Evolutionary conservation across 73 alveolate species (phyloP).

Genomic region (Stentor coeruleus): DNA sequence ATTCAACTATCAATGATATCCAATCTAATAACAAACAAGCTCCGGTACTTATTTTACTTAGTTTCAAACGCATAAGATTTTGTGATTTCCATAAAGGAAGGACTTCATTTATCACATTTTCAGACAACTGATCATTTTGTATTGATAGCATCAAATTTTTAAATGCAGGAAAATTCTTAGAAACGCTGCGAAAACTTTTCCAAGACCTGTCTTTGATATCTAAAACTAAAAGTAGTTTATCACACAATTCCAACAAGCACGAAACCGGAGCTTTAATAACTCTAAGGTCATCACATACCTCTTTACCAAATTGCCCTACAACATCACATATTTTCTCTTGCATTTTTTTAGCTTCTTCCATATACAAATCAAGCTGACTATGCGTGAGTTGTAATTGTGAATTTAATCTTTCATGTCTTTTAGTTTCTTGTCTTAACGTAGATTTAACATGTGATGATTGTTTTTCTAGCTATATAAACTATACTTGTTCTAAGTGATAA

Average conservation of each 20-base stretch:
- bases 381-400: not conserved
- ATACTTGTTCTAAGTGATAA: too few species aligned
- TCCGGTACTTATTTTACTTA: not conserved
- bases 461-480: not conserved
- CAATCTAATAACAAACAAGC: not conserved
- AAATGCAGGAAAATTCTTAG: not conserved
- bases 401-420: not conserved
- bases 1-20: not conserved
- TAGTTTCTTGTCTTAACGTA: not conserved
- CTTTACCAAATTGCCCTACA: not conserved
- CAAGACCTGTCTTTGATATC: not conserved
- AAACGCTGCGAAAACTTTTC: not conserved
- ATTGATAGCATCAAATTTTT: not conserved
- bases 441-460: not conserved
- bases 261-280: not conserved
- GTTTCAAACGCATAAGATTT: not conserved
- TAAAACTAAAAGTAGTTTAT: not conserved
- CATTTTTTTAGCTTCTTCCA: not conserved
- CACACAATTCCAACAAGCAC: not conserved
- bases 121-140: not conserved
- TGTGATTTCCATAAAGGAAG: not conserved
- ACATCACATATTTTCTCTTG: not conserved
- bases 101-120: not conserved
- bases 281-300: not conserved
- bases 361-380: not conserved